Evolutionary conservation across 495 filamentous ascomycete genomes (phyloP).

Genomic region (Penicillium herquei): DNA sequence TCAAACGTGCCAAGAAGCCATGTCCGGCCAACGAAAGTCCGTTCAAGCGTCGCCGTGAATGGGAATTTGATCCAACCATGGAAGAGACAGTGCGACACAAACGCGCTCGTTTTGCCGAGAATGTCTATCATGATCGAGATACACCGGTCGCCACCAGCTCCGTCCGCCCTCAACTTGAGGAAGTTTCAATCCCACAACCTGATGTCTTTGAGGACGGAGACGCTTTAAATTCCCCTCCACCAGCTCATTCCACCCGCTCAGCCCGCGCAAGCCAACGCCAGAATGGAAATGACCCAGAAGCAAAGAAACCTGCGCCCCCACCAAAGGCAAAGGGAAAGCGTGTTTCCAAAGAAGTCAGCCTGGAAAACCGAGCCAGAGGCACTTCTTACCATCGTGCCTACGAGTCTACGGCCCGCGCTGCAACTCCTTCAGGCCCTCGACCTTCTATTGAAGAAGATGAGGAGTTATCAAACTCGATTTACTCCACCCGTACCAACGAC

Average conservation of each 20-base stretch:
- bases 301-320: not conserved
- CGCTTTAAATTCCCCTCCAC: not conserved
- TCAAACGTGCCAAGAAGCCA: constrained; percentile 25
- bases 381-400: too few species aligned
- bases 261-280: not conserved
- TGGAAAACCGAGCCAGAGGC: too few species aligned
- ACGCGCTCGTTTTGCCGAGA: constrained; percentile 27
- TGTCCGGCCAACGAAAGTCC: constrained; percentile 15
- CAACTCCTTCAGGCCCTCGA: not conserved
- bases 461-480: not conserved
- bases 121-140: constrained; percentile 15
- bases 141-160: constrained; percentile 7
- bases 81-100: constrained; percentile 26
- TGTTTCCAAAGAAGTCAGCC: too few species aligned
- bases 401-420: not conserved
- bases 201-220: not conserved
- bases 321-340: too few species aligned
- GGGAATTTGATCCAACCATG: constrained; percentile 28
- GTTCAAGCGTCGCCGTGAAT: constrained; percentile 27
- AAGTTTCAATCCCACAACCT: not conserved
- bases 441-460: not conserved
- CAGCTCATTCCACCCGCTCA: not conserved
- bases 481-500: not conserved
- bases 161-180: constrained; percentile 10
- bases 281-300: not conserved